Evolutionary conservation across 108 stramenopile species (phyloP), one percentile per base, ranked within the genome.

Genomic region (Mayamaea pseudoterrestris): DNA sequence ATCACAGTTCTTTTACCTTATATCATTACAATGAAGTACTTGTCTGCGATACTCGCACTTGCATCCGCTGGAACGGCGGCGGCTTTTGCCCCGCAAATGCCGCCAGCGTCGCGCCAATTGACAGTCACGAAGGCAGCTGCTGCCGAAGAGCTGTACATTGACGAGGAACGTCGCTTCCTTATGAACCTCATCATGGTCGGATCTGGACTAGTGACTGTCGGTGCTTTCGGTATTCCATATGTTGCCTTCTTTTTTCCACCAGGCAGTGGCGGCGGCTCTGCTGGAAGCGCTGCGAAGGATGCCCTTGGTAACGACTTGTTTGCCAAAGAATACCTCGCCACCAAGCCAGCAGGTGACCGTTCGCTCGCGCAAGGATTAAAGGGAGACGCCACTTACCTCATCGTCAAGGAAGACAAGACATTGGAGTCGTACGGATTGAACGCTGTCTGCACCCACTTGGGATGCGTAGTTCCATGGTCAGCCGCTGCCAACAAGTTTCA

Each of bases 381-480:
- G 85, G 96, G 96, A 57, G 96, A 97, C 80, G 93, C 96, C 41
- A 97, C 96, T 32, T 57, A 35, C 47, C 85, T 97, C 35, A 93
- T 95, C 63, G 85, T 97, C 43, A 93, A 92, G 70, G 93, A 93
- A 3, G 92, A 95, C 56, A 88, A 88, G 50, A 76, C 80, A 17
- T 68, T 90, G 52, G 80, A 90, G 56, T 55, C 28, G 27, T 83
- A 79, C 47, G 87, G 80, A 47, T 76, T 90, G 29, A 90, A 90
- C 39, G 87, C 87, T 28, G 93, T 97, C 42, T 97, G 96, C 92
- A 97, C 96, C 16, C 96, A 97, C 66, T 79, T 97, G 71, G 96
- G 96, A 55, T 97, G 96, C 58, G 94, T 97, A 39, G 96, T 97
- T 36, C 96, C 96, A 41, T 97, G 96, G 96, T 94, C 88, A 61